Evolutionary conservation across 257 asterid genomes (phyloP).

Genomic region (Solanum ossicruentum): DNA sequence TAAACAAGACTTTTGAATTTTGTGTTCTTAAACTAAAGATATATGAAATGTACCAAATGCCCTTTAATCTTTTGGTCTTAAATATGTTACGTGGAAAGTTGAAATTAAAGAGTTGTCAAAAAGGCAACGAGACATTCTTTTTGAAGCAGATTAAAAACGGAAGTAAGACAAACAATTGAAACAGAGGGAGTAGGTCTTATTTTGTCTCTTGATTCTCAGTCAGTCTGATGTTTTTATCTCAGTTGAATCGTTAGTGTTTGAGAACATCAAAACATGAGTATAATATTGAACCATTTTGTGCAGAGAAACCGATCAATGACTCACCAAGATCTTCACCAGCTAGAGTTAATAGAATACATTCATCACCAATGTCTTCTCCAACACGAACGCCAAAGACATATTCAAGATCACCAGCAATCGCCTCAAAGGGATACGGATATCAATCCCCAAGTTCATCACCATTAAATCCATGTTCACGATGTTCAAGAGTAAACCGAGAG

Average conservation of each 20-base stretch:
- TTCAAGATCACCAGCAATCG: conserved; percentile 1
- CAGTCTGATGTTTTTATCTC: neutral
- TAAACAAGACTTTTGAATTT: neutral
- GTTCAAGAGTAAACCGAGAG: conserved; percentile 22
- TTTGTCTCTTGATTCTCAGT: neutral
- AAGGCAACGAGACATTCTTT: neutral
- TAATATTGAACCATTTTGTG: neutral
- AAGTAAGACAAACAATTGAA: too few relatives aligned
- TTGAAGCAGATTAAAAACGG: neutral
- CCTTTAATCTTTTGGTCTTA: too few relatives aligned
- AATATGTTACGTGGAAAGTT: too few relatives aligned
- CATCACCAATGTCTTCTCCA: conserved; percentile 26
- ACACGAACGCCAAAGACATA: conserved; percentile 5
- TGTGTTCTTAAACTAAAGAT: neutral
- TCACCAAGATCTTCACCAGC: conserved; percentile 32
- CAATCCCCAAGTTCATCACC: conserved; percentile 37
- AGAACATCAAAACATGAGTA: neutral
- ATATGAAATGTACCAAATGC: neutral
- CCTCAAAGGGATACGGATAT: conserved; percentile 10
- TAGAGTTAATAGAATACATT: conserved; percentile 4
- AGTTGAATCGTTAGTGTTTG: neutral
- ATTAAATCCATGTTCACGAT: conserved; percentile 25
- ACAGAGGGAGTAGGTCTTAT: neutral
- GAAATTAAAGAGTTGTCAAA: too few relatives aligned
- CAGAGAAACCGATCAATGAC: conserved; percentile 21